These are phyloP conservation scores for Acorus gramineus DNA, from an alignment of 106 monocot genomes.

Conservation along the genomic window DNA sequence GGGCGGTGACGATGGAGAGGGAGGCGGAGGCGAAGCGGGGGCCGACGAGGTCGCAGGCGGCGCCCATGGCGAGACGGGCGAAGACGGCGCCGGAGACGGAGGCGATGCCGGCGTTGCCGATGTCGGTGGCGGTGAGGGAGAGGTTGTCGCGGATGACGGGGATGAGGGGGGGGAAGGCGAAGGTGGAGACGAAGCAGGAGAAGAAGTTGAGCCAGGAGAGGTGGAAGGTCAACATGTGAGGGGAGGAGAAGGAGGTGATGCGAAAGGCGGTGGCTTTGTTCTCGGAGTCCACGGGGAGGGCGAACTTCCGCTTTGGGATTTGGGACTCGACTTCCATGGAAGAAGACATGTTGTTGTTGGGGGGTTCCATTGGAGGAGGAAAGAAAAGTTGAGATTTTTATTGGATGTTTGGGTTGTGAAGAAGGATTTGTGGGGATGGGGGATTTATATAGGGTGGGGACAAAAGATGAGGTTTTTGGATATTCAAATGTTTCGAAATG, in stretches of 20 bases:
- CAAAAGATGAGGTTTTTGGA: too few species aligned
- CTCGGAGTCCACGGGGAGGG: constrained; percentile 57
- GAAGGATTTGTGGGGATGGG: too few species aligned
- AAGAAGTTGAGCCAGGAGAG: constrained; percentile 99
- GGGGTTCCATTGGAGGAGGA: too few species aligned
- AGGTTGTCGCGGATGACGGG: constrained; percentile 95
- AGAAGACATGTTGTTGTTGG: too few species aligned
- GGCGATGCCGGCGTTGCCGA: constrained; percentile 83
- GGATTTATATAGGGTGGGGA: too few species aligned
- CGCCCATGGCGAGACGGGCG: constrained; percentile 83
- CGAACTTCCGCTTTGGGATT: constrained; percentile 10
- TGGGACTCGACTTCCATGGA: too few species aligned
- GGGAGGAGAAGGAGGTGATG: constrained; percentile 53
- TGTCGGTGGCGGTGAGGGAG: constrained; percentile 66
- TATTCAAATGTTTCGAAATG: too few species aligned
- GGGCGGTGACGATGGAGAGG: constrained; percentile 54
- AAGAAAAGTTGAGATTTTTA: too few species aligned
- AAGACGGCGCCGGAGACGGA: constrained; percentile 89
- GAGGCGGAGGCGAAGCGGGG: constrained; percentile 74
- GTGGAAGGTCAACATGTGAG: constrained; percentile 89
- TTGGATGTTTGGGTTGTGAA: too few species aligned
- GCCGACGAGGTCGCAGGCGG: constrained; percentile 86
- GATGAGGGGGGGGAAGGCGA: constrained; percentile 84
- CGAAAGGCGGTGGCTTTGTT: constrained; percentile 62
- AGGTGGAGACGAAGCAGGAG: constrained; percentile 83